Evolutionary conservation across 139 green algal species (phyloP), one percentile per base, ranked within the genome.

Genomic region (Coccomyxa sp.): DNA sequence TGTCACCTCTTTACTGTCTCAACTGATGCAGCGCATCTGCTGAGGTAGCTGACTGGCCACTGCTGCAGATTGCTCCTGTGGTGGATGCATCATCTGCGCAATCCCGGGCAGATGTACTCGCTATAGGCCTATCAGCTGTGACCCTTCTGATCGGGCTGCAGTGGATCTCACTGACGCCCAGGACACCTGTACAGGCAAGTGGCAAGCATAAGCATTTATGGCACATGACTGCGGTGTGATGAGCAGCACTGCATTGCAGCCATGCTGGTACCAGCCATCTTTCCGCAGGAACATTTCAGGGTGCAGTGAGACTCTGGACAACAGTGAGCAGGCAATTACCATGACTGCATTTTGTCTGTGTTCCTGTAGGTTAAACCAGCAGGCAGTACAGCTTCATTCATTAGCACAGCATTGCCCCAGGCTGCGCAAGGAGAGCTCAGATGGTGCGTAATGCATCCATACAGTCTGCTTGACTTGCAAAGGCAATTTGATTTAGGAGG

Each of bases 111-210:
- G 95, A 98, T 79, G 94, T 98, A 37, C 68, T 97, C 8, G 87
- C 85, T 12, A 94, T 98, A 36, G 83, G 88, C 39, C 82, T 98
- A 69, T 90, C 89, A 4, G 95, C 93, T 3, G 87, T 93, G 74
- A 86, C 98, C 41, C 74, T 95, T 40, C 88, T 98, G 0, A 98
- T 92, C 1, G 95, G 95, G 6, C 88, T 98, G 71, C 90, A 95
- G 73, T 98, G 95, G 95, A 81, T 95, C 6, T 87, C 88, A 0
- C 77, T 97, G n/a, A 92, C 91, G 83, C 86, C 91, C 37, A 79
- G 55, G 38, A n/a, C 69, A 9, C 78, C 64, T 38, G 1, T 22
- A 38, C 18, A 71, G 7, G 29, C 33, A 14, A 36, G 64, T 34
- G 64, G 35, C 64, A 71, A 71, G 64, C 64, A 38, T 34, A 2